These are phyloP conservation scores for Aspergillus persii DNA, from an alignment of 2,329 filamentous ascomycete genomes.

Conservation along the genomic window DNA sequence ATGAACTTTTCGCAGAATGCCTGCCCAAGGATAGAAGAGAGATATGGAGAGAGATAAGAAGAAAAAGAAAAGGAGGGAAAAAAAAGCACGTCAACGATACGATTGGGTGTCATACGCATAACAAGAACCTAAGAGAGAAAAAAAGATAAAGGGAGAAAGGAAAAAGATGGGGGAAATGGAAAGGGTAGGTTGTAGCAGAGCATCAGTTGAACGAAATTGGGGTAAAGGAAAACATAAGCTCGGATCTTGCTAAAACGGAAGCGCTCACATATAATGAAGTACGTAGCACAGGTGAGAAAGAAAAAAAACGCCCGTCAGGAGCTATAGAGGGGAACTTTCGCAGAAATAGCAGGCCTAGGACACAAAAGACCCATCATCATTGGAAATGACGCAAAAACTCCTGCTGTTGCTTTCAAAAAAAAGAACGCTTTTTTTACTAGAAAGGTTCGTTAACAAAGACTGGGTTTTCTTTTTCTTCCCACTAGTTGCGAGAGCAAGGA, in stretches of 20 bases:
- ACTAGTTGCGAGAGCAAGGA: constrained; percentile 4
- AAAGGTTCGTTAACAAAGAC: constrained; percentile 16
- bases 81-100: constrained; percentile 34
- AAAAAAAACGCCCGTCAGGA: constrained; percentile 44
- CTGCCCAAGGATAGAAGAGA: constrained; percentile 40
- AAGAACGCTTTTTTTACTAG: constrained; percentile 37
- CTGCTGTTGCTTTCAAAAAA: constrained; percentile 44
- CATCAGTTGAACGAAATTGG: constrained; percentile 9
- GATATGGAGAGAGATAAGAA: constrained; percentile 12
- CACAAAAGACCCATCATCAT: constrained; percentile 41
- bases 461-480: constrained; percentile 2
- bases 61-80: constrained; percentile 15
- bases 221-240: constrained; percentile 26
- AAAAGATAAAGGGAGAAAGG: constrained; percentile 1
- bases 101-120: constrained; percentile 39
- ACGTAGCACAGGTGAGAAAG: constrained; percentile 39
- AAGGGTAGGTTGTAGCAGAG: constrained; percentile 8
- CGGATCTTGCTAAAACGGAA: constrained; percentile 39
- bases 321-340: constrained; percentile 39
- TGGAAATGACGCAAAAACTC: constrained; percentile 42
- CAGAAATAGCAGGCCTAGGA: constrained; percentile 39
- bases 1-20: constrained; percentile 46
- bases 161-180: neutral
- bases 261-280: constrained; percentile 42
- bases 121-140: constrained; percentile 25